Evolutionary conservation across 2,329 filamentous ascomycete species (phyloP).

Genomic region (Aureobasidium sp.): DNA sequence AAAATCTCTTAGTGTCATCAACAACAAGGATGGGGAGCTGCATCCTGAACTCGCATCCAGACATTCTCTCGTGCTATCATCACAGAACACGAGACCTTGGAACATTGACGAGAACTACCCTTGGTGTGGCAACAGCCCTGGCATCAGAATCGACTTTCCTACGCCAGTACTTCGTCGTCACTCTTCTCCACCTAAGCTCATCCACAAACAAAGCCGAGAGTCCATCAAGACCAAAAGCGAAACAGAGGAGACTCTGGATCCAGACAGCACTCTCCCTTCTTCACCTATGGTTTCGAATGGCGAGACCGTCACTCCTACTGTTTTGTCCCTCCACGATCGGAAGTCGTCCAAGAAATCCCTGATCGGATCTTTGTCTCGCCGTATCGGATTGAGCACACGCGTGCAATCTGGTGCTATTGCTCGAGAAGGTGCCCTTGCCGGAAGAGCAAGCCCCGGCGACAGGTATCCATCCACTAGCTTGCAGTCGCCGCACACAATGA

Average conservation of each 20-base stretch:
- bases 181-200: constrained; percentile 24
- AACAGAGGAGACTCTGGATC: constrained; percentile 6
- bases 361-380: constrained; percentile 30
- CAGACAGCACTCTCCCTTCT: constrained; percentile 14
- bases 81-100: constrained; percentile 38
- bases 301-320: constrained; percentile 7
- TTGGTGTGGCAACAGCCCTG: constrained; percentile 34
- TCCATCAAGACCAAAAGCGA: neutral
- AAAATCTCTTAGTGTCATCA: constrained; percentile 19
- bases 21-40: neutral
- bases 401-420: constrained; percentile 8
- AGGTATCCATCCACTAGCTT: constrained; percentile 44
- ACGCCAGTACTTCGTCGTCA: constrained; percentile 27
- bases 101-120: constrained; percentile 43
- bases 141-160: constrained; percentile 34
- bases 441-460: constrained; percentile 31
- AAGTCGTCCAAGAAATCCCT: constrained; percentile 31
- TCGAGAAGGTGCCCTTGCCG: constrained; percentile 7
- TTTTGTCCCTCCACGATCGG: constrained; percentile 26
- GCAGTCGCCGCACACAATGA: constrained; percentile 34
- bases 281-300: constrained; percentile 11
- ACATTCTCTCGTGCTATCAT: constrained; percentile 28
- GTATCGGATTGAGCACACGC: constrained; percentile 24
- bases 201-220: constrained; percentile 18
- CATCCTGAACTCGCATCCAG: constrained; percentile 17